Conservation (phyloP, 1,284 basidiomycete genomes). For the Inonotus obliquus region DNA sequence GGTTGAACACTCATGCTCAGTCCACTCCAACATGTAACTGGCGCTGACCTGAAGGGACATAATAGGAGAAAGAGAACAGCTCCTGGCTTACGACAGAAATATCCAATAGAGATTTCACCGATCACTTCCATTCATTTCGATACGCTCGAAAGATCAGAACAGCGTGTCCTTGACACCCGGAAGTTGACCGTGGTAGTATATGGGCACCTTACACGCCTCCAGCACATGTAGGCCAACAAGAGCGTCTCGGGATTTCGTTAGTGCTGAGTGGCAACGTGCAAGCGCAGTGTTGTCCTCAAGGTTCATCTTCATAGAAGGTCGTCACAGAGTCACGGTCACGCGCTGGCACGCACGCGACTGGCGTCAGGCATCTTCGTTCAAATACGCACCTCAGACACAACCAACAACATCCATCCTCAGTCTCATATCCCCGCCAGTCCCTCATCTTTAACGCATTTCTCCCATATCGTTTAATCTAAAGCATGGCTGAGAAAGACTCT, state of each 20-base stretch:
- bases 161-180: not conserved
- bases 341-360: slow-evolving; percentile 1
- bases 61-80: too few species aligned
- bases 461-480: not conserved
- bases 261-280: not conserved
- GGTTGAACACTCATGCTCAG: too few species aligned
- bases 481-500: slow-evolving; percentile 13
- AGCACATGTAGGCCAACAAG: not conserved
- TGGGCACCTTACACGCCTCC: not conserved
- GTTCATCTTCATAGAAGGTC: not conserved
- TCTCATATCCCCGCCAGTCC: not conserved
- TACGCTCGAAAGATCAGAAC: not conserved
- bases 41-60: too few species aligned
- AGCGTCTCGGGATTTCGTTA: not conserved
- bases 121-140: too few species aligned
- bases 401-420: not conserved
- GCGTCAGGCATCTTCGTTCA: not conserved
- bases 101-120: too few species aligned
- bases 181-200: not conserved
- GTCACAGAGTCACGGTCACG: slow-evolving; percentile 1
- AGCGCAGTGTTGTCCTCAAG: not conserved
- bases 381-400: not conserved
- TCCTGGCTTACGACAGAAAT: too few species aligned
- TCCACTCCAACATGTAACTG: too few species aligned
- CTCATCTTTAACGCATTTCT: not conserved